Base-by-base conservation (phyloP, 2,329 filamentous ascomycete genomes). In the Colletotrichum chlorophyti region DNA sequence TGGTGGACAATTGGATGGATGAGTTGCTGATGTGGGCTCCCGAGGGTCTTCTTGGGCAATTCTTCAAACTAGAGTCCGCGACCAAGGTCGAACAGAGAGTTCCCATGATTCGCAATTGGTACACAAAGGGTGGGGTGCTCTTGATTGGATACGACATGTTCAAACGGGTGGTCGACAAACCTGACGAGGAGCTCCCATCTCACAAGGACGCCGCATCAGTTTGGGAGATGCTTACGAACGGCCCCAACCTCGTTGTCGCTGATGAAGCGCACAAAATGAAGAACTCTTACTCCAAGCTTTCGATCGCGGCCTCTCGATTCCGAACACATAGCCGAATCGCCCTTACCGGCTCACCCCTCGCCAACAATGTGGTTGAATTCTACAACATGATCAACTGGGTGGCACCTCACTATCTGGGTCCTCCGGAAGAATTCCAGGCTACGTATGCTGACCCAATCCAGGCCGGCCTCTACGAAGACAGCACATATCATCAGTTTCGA, bases 381-480 rank as follows among this genome's bases (percentile, higher is more conserved):
- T 92, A 88, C 68, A 77, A 87, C n/a, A 91, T 96, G 85, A 89
- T 97, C 57, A 84, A 93, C 62, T 97, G 92, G 91, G 86, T 95
- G 47, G 88, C 91, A 2, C 90, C 91, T 0, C 85, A 85, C 21
- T 97, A 91, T 69, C 79, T 97, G 3, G 92, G 91, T 1, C 80
- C 83, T 4, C 72, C 81, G 9, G 66, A 72, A 1, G 88, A 93
- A 66, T 97, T 97, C 70, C 82, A 79, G 17, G 70, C 79, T 0
- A 83, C 87, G n/a, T 97, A 89, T 68, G 83, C 86, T 5, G 81
- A 80, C 3, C 91, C 91, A 0, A 97, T 97, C 62, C 79, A 88
- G 51, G 75, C 82, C 10, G 93, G 93, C 0, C 79, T 93, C 1
- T 89, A 84, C 58, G 68, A 73, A 2, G 89, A 94, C 61, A 93